Conservation (phyloP, 1,284 basidiomycete genomes). For the Tylopilus sp. region DNA sequence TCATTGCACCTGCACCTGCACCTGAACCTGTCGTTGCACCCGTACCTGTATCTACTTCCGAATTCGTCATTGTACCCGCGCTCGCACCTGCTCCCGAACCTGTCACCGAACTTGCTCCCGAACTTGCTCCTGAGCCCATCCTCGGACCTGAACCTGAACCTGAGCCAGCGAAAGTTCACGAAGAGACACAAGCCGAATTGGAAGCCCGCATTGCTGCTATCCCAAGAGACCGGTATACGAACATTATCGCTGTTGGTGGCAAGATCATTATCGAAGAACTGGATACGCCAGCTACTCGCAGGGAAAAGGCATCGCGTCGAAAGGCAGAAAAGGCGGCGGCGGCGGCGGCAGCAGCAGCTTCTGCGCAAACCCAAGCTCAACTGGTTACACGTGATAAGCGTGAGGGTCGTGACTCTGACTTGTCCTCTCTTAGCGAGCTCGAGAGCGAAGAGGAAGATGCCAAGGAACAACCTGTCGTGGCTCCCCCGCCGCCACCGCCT, state of each 20-base stretch:
- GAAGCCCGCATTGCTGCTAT: slow-evolving; percentile 31
- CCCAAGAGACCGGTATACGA: slow-evolving; percentile 30
- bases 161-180: neutral
- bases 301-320: slow-evolving; percentile 50
- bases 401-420: slow-evolving; percentile 25
- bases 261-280: slow-evolving; percentile 63
- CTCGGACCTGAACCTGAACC: neutral
- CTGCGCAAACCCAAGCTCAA: slow-evolving; percentile 13
- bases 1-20: neutral
- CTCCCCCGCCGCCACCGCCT: slow-evolving; percentile 1
- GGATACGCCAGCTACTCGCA: slow-evolving; percentile 64
- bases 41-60: too few relatives aligned
- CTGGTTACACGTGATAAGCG: slow-evolving; percentile 6
- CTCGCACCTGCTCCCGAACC: neutral
- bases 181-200: slow-evolving; percentile 18
- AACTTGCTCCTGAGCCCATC: neutral
- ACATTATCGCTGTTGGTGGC: slow-evolving; percentile 38
- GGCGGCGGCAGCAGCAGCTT: slow-evolving; percentile 22
- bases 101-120: neutral
- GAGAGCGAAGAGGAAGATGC: slow-evolving; percentile 28
- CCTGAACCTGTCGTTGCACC: neutral
- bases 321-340: slow-evolving; percentile 43
- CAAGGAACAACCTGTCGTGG: neutral
- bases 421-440: slow-evolving; percentile 32
- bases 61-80: neutral